Evolutionary conservation across 129 eudicot species (phyloP).

Genomic region (Ambrosia trifida): DNA sequence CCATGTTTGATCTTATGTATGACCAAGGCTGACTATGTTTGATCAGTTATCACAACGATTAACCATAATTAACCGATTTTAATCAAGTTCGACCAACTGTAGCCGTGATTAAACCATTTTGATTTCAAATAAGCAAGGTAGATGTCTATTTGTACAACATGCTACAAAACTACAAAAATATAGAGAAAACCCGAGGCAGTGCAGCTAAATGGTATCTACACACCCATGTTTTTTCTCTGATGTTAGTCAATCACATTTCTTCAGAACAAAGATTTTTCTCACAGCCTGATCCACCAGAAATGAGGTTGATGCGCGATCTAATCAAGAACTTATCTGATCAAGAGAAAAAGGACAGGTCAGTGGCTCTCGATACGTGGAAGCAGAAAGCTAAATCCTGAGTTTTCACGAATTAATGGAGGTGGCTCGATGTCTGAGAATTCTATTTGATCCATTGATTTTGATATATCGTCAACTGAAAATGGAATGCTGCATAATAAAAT

Average conservation of each 20-base stretch:
- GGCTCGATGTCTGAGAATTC: slow-evolving; percentile 83
- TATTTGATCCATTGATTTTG: slow-evolving; percentile 82
- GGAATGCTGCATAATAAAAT: slow-evolving; percentile 64
- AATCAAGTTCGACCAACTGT: too few relatives aligned
- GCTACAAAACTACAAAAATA: slow-evolving; percentile 3
- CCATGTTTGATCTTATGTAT: too few relatives aligned
- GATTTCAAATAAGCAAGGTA: neutral
- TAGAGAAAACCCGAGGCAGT: neutral
- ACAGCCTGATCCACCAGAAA: slow-evolving; percentile 4
- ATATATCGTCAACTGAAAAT: slow-evolving; percentile 84
- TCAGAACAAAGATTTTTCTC: slow-evolving; percentile 10
- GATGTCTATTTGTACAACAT: neutral
- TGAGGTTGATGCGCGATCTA: slow-evolving; percentile 4
- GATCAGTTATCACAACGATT: too few relatives aligned
- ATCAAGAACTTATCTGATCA: slow-evolving; percentile 19
- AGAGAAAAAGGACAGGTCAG: slow-evolving; percentile 27
- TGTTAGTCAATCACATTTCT: slow-evolving; percentile 11
- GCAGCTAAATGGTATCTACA: slow-evolving; percentile 11
- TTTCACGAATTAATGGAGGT: slow-evolving; percentile 67
- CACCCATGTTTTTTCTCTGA: slow-evolving; percentile 7
- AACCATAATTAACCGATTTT: too few relatives aligned
- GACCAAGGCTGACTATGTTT: too few relatives aligned
- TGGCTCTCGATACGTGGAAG: slow-evolving; percentile 49
- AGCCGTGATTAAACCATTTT: neutral
- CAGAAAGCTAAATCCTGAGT: slow-evolving; percentile 84